Conservation (phyloP, 169 alveolate species). For the Cryptosporidium tyzzeri region DNA sequence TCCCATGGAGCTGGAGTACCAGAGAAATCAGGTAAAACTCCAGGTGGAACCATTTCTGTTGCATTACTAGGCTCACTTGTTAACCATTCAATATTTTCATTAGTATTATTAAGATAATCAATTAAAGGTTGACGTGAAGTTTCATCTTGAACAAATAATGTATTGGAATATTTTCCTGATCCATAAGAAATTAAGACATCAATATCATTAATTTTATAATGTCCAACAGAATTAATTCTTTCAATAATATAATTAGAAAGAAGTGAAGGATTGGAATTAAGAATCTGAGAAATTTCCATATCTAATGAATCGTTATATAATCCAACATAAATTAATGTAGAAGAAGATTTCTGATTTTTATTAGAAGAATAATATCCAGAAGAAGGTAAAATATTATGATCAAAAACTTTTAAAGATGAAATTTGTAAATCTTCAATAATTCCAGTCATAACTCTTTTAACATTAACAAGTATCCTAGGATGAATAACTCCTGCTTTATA, state of each 20-base stretch:
- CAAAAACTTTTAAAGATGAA: background rate
- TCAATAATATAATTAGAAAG: constrained; percentile 36
- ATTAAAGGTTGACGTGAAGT: constrained; percentile 72
- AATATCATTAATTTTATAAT: constrained; percentile 55
- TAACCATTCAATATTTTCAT: constrained; percentile 72
- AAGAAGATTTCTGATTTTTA: background rate
- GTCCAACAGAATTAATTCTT: constrained; percentile 25
- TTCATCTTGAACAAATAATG: constrained; percentile 51
- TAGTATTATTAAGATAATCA: constrained; percentile 62
- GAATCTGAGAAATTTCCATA: constrained; percentile 46
- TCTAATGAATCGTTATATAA: constrained; percentile 55
- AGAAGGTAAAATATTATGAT: constrained; percentile 6
- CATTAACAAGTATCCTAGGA: constrained; percentile 34
- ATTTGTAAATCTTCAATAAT: constrained; percentile 48
- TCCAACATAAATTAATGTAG: constrained; percentile 54
- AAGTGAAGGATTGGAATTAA: constrained; percentile 35
- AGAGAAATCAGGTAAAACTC: constrained; percentile 56
- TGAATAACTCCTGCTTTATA: constrained; percentile 20
- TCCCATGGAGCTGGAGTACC: constrained; percentile 77
- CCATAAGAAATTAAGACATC: constrained; percentile 43
- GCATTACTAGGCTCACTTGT: constrained; percentile 66
- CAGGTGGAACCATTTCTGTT: constrained; percentile 69
- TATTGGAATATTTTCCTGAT: constrained; percentile 31
- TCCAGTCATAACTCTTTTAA: constrained; percentile 56
- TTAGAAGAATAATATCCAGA: constrained; percentile 9